phyloP scores from a whole-genome alignment of 768 basidiomycete species.

The Clavulina sp. region DNA sequence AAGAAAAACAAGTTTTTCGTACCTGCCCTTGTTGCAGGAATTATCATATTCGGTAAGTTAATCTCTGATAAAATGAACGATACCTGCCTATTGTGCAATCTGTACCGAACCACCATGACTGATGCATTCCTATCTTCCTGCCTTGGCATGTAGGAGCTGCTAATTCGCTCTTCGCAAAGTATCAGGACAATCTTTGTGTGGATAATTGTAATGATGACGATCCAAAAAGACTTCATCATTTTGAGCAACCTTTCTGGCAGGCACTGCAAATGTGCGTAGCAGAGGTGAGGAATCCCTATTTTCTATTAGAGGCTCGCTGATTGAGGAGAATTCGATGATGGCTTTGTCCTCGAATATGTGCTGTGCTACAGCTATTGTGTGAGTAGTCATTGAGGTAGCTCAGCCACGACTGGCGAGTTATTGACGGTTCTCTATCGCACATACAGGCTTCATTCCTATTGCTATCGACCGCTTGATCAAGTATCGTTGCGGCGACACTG shows the following conservation, averaged over 20 bases:
- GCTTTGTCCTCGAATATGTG: background rate
- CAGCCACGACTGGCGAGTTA: slow-evolving; percentile 10
- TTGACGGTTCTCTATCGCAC: slow-evolving; percentile 6
- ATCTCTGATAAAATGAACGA: background rate
- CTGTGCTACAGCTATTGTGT: slow-evolving; percentile 2
- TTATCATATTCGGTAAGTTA: slow-evolving; percentile 68
- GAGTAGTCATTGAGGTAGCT: background rate
- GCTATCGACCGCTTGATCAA: slow-evolving; percentile 41
- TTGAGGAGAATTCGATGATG: background rate
- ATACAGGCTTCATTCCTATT: slow-evolving; percentile 67
- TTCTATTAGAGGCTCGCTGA: slow-evolving; percentile 12
- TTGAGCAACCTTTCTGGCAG: slow-evolving; percentile 92
- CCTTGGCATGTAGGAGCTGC: slow-evolving; percentile 16
- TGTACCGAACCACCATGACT: background rate
- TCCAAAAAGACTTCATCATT: slow-evolving; percentile 45
- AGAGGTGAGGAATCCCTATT: slow-evolving; percentile 78
- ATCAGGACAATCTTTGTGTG: slow-evolving; percentile 98
- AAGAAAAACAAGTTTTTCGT: slow-evolving; percentile 32
- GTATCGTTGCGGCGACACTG: slow-evolving; percentile 22
- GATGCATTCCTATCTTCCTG: background rate
- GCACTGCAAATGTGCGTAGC: slow-evolving; percentile 71
- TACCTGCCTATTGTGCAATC: too few species aligned
- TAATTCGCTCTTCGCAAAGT: slow-evolving; percentile 71
- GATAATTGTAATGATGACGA: slow-evolving; percentile 68
- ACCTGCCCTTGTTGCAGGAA: slow-evolving; percentile 71